A percentile compares a stretch with the other conserved stretches of the same genome.
phyloP scores from a whole-genome alignment of 129 eudicot genomes.

The Sambucus nigra region DNA sequence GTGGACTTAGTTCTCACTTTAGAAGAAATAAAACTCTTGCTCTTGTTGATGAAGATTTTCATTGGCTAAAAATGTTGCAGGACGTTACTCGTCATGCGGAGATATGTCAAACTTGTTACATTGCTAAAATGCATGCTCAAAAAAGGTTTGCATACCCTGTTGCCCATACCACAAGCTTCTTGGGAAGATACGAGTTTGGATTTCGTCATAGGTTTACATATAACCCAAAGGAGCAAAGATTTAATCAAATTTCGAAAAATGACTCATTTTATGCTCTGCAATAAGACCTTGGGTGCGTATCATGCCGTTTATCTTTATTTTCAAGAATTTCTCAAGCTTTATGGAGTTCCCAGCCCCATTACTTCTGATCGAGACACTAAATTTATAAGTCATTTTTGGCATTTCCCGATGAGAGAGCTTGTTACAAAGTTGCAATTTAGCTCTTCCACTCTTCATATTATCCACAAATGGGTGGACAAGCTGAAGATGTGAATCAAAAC shows the following conservation, averaged over 20 bases:
- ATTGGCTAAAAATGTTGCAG: no score
- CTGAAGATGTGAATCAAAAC: not conserved
- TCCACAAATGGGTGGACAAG: conserved; percentile 1
- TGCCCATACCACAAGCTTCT: no score
- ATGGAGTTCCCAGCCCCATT: not conserved
- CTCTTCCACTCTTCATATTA: conserved; percentile 5
- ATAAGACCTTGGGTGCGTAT: not conserved
- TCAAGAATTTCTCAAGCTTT: not conserved
- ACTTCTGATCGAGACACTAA: not conserved
- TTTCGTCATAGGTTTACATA: not conserved
- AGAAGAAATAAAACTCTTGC: no score
- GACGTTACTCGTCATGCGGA: no score
- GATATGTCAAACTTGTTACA: no score
- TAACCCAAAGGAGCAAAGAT: conserved; percentile 9
- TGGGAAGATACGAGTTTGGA: not conserved
- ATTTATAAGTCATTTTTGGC: not conserved
- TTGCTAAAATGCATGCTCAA: no score
- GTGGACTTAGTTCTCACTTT: no score
- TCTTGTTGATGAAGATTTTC: no score
- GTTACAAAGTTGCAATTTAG: not conserved
- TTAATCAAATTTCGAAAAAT: not conserved
- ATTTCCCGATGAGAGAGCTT: not conserved
- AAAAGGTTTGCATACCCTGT: no score
- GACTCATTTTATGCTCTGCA: not conserved
- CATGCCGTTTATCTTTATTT: conserved; percentile 3